Conservation (phyloP, 2,329 filamentous ascomycete genomes). For the Onygenales sp. region DNA sequence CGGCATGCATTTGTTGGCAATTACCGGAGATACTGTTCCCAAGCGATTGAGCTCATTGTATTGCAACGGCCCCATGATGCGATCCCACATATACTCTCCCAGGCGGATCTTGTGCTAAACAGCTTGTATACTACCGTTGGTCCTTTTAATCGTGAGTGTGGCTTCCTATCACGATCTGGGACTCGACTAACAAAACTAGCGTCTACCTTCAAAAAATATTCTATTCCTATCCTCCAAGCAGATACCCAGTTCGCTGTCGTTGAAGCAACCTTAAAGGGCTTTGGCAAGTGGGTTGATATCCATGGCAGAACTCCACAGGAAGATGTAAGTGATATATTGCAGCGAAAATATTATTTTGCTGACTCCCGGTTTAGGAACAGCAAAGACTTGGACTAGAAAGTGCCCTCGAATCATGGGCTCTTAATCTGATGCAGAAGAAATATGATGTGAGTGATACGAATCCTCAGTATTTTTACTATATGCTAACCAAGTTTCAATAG, state of each 20-base stretch:
- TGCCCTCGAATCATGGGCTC: conserved; percentile 32
- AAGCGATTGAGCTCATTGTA: conserved; percentile 80
- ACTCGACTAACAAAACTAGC: conserved; percentile 15
- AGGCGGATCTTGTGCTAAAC: conserved; percentile 64
- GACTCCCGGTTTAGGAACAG: conserved; percentile 21
- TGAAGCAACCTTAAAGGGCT: conserved; percentile 80
- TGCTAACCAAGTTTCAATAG: conserved; percentile 20
- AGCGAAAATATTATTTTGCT: not conserved
- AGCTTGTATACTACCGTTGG: conserved; percentile 64
- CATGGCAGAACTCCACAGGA: conserved; percentile 44
- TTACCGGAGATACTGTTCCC: conserved; percentile 81
- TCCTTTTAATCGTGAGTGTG: conserved; percentile 52
- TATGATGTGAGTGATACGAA: conserved; percentile 24
- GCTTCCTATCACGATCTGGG: not conserved
- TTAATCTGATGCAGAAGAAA: conserved; percentile 29
- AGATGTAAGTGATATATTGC: conserved; percentile 25
- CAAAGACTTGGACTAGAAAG: conserved; percentile 29
- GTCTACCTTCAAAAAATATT: conserved; percentile 31
- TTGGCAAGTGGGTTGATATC: conserved; percentile 63
- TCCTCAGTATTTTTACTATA: not conserved
- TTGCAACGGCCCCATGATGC: conserved; percentile 74
- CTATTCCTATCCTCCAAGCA: conserved; percentile 51
- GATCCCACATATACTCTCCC: conserved; percentile 73
- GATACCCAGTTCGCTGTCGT: conserved; percentile 87
- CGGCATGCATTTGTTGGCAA: conserved; percentile 92